Base-by-base conservation (phyloP, 768 basidiomycete genomes). In the Kondoa malvinella region DNA sequence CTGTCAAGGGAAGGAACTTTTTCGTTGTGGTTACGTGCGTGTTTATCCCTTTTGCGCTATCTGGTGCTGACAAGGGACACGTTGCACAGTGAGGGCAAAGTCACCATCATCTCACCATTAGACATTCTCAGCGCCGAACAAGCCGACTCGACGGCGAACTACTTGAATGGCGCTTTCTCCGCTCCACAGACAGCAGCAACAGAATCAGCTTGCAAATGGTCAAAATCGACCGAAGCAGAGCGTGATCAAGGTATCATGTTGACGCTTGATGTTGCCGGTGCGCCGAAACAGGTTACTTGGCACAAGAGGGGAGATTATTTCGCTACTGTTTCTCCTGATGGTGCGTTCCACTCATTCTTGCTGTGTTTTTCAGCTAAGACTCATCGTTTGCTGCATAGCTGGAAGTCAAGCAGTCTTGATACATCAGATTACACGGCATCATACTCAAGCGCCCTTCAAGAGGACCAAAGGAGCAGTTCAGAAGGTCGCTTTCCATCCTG, bases 381-480 rank as follows among this genome's bases (percentile, higher is more conserved):
- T 31, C 14, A 25, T 29, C 34, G n/a, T n/a, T 57, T 61, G 30
- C 25, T 16, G 8, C 26, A 17, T 66, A 69, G 87, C 85, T 63
- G 82, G 81, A 34, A 87, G 89, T 75, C 86, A 87, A 34, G 84
- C 85, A 58, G 88, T 96, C 31, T 91, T 94, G 84, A 95, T 99
- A 64, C 95, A 99, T 76, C 95, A 99, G 75, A 77, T 95, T 21
- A 87, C 88, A 31, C 86, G 88, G 69, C 85, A 92, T 76, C 88
- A 95, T 77, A 96, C 94, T 2, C 95, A 99, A 78, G 89, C 92
- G 2, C 95, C 95, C 14, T 97, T 99, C 84, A 91, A 87, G 77
- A 92, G 91, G 77, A 84, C 94, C 71, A 89, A 89, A 77, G 95
- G 95, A 33, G 76, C 83, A 16, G 86, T 96, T 8, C 95, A 99